phyloP scores from a whole-genome alignment of 2,329 filamentous ascomycete species.

The Fusarium temperatum region DNA sequence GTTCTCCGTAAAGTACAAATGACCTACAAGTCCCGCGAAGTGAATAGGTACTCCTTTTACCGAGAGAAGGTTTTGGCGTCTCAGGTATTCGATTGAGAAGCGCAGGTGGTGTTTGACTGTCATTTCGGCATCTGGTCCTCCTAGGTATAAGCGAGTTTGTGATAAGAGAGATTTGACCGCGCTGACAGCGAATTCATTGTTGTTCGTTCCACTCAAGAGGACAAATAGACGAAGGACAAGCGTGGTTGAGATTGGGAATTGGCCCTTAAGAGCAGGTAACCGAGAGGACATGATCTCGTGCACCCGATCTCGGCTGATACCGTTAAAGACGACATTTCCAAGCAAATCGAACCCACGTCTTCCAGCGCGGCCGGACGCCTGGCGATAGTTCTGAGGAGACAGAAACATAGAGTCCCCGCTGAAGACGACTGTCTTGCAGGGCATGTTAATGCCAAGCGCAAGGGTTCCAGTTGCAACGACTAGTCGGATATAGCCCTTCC shows the following conservation, averaged over 20 bases:
- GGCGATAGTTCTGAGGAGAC: constrained; percentile 79
- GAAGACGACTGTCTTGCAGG: constrained; percentile 84
- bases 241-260: constrained; percentile 81
- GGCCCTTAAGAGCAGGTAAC: constrained; percentile 77
- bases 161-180: constrained; percentile 74
- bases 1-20: constrained; percentile 81
- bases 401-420: constrained; percentile 77
- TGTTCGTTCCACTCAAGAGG: constrained; percentile 71
- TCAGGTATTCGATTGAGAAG: constrained; percentile 83
- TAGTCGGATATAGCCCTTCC: constrained; percentile 74
- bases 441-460: constrained; percentile 83
- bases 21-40: constrained; percentile 74
- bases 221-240: constrained; percentile 75
- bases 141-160: constrained; percentile 75
- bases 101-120: constrained; percentile 79
- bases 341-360: constrained; percentile 83
- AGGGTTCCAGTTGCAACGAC: constrained; percentile 81
- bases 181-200: constrained; percentile 67
- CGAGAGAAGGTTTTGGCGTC: constrained; percentile 72
- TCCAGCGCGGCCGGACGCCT: constrained; percentile 80
- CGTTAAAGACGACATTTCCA: constrained; percentile 83
- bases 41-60: constrained; percentile 71
- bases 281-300: constrained; percentile 76
- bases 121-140: constrained; percentile 72
- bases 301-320: constrained; percentile 67